A percentile compares a stretch with the other conserved stretches of the same genome.
phyloP scores from a whole-genome alignment of 441 rosid genomes.

The Euphorbia neoarborescens region DNA sequence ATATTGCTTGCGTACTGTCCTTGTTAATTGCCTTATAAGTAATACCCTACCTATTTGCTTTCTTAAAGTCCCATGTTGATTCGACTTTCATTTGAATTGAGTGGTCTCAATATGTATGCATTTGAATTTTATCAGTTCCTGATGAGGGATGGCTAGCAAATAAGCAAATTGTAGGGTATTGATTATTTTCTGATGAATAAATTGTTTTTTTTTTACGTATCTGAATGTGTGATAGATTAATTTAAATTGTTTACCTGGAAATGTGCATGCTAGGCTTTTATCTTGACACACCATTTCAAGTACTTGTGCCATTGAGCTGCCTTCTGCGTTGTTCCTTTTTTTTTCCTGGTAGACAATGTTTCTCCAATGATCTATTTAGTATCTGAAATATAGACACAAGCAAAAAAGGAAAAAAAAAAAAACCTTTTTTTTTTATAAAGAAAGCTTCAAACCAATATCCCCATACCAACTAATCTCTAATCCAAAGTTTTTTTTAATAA shows the following conservation, averaged over 20 bases:
- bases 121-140: neutral
- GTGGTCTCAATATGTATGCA: neutral
- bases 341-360: neutral
- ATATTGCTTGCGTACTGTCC: neutral
- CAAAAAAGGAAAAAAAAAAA: too few species aligned
- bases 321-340: neutral
- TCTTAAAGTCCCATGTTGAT: neutral
- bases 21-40: neutral
- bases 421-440: neutral
- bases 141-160: neutral
- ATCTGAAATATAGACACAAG: neutral
- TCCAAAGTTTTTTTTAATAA: neutral
- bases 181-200: neutral
- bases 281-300: neutral
- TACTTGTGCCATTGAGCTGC: neutral
- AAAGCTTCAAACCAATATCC: neutral
- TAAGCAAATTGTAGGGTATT: neutral
- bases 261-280: neutral
- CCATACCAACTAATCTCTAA: too few species aligned
- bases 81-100: neutral
- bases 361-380: neutral
- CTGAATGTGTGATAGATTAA: neutral
- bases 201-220: neutral
- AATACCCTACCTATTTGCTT: neutral
- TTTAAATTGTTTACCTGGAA: neutral